phyloP scores from a whole-genome alignment of 2,329 filamentous ascomycete genomes.

The Fusarium udum region DNA sequence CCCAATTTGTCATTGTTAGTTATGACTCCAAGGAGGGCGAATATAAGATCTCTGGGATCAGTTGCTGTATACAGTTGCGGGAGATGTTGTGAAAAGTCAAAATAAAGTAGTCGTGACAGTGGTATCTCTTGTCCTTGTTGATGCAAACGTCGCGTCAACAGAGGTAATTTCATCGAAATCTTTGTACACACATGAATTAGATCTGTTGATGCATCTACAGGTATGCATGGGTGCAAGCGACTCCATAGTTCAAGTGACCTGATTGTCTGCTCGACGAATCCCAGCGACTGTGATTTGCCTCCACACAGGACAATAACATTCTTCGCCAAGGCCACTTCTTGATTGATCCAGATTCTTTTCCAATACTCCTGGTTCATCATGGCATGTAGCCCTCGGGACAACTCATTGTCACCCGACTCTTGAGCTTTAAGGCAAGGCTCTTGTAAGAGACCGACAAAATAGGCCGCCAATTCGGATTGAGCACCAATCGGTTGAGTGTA shows the following conservation, averaged over 20 bases:
- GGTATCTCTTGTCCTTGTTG: not conserved
- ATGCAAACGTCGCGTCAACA: not conserved
- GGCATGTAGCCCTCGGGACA: accelerated
- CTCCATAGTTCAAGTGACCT: not conserved
- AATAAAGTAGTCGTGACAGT: not conserved
- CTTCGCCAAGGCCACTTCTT: not conserved
- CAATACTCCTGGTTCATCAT: not conserved
- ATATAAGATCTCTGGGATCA: slow-evolving; percentile 32
- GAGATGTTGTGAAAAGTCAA: too few species aligned
- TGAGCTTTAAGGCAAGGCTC: not conserved
- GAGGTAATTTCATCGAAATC: not conserved
- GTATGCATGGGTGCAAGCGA: accelerated
- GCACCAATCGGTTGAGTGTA: accelerated
- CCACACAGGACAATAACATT: not conserved
- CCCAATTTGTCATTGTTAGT: not conserved
- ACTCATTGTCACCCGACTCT: not conserved
- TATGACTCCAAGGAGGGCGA: slow-evolving; percentile 28
- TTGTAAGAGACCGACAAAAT: not conserved
- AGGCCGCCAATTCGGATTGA: not conserved
- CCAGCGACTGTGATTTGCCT: not conserved
- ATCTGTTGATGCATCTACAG: not conserved
- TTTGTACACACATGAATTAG: accelerated
- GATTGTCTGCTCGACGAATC: not conserved
- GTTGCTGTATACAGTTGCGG: not conserved
- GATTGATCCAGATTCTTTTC: not conserved